A percentile compares a stretch with the other conserved stretches of the same genome.
phyloP scores from a whole-genome alignment of 352 stramenopile genomes.

The Phytopythium delawarense region DNA sequence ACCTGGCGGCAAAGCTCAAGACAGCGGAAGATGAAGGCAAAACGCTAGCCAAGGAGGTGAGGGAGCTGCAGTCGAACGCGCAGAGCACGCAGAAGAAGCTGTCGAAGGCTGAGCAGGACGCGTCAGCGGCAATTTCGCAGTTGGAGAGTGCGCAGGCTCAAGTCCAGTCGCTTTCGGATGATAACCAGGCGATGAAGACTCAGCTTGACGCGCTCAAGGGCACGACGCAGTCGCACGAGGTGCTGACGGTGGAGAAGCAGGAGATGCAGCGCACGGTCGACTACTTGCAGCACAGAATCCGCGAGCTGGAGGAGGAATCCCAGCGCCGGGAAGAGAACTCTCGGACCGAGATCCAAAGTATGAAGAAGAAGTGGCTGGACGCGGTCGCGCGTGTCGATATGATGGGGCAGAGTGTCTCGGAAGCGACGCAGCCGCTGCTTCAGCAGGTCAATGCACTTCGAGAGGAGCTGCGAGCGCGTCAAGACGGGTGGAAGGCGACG shows the following conservation, averaged over 20 bases:
- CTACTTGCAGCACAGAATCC: constrained; percentile 54
- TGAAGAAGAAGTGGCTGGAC: constrained; percentile 83
- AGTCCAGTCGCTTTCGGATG: constrained; percentile 22
- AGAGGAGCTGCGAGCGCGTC: constrained; percentile 53
- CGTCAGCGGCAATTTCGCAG: constrained; percentile 12
- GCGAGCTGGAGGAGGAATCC: constrained; percentile 49
- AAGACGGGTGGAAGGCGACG: constrained; percentile 53
- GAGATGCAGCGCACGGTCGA: constrained; percentile 60
- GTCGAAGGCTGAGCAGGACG: constrained; percentile 24
- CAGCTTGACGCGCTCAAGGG: constrained; percentile 39
- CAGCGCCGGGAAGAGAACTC: constrained; percentile 57
- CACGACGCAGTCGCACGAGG: constrained; percentile 41
- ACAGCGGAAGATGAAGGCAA: constrained; percentile 48
- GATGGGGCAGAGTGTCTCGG: constrained; percentile 59
- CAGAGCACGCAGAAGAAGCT: constrained; percentile 27
- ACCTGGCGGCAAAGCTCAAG: constrained; percentile 43
- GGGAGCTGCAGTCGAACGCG: constrained; percentile 17
- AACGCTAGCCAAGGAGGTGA: constrained; percentile 31
- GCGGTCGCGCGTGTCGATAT: constrained; percentile 61
- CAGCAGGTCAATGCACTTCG: constrained; percentile 67
- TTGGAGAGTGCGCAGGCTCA: constrained; percentile 20
- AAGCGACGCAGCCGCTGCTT: constrained; percentile 72
- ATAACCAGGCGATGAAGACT: constrained; percentile 29
- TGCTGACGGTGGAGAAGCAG: constrained; percentile 41
- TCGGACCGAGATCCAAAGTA: constrained; percentile 40